Conservation (phyloP, 2,329 filamentous ascomycete genomes). For the Rhynchosporium agropyri region DNA sequence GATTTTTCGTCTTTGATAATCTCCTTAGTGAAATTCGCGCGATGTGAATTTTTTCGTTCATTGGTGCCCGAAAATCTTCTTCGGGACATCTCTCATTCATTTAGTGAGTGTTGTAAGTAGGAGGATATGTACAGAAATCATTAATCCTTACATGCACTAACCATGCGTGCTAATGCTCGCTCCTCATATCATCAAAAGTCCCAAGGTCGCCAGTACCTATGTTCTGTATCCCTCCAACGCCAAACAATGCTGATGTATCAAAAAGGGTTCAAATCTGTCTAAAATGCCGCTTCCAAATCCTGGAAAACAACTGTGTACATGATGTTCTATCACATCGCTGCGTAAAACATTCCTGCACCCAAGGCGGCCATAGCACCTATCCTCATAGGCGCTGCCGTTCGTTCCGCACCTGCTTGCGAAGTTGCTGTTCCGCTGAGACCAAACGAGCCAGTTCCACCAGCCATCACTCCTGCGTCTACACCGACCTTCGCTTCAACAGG, state of each 20-base stretch:
- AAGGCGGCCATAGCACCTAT: conserved; percentile 22
- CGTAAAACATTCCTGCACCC: conserved; percentile 35
- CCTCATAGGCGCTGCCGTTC: conserved; percentile 16
- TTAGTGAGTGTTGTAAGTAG: background rate
- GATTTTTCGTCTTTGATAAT: too few species aligned
- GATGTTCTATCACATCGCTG: conserved; percentile 30
- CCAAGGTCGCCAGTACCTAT: conserved; percentile 22
- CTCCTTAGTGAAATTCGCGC: too few species aligned
- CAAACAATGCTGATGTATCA: background rate
- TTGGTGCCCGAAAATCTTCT: too few species aligned
- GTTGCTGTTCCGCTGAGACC: conserved; percentile 24
- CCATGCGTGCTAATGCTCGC: conserved; percentile 11
- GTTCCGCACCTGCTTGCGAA: conserved; percentile 22
- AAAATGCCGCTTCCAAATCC: conserved; percentile 22
- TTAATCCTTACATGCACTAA: conserved; percentile 14
- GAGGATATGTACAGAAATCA: conserved; percentile 1
- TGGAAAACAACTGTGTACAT: background rate
- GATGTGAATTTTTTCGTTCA: too few species aligned
- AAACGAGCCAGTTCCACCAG: conserved; percentile 22
- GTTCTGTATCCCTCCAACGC: conserved; percentile 8
- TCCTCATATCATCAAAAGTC: background rate
- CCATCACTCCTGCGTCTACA: conserved; percentile 17
- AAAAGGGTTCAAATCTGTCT: background rate
- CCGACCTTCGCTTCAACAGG: conserved; percentile 51
- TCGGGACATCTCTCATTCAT: background rate